Base-by-base conservation (phyloP, 805 yeast genomes). In the Wickerhamomyces sydowiorum region DNA sequence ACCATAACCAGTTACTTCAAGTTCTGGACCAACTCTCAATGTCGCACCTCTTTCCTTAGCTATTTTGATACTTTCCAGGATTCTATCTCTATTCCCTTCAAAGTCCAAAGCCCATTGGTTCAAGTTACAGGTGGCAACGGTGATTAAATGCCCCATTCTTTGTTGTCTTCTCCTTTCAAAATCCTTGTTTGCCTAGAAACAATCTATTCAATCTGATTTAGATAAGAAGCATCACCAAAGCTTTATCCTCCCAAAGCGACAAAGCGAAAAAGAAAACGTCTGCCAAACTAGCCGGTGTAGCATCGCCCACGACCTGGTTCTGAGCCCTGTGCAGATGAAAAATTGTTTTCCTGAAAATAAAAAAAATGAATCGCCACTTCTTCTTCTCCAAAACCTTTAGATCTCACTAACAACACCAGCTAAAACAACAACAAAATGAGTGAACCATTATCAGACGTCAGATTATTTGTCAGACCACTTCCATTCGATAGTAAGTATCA, bases 41-140 rank as follows among this genome's bases (percentile, higher is more conserved):
- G 71, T 67, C 0, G 99, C 95, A 14, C 87, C 86, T 46, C 66
- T 72, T 23, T 64, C 61, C 56, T 90, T 93, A 41, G 99, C 96
- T 39, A 75, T 70, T 19, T 57, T 60, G 54, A 93, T 91, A 42
- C 95, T 83, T 56, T 83, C 82, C 20, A 93, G 55, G 48, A 93
- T 91, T 43, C 99, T 72, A 57, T 90, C 96, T 41, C 96, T 73
- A 64, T 93, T 93, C 5, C 99, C 99, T 62, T 91, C 98, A 62
- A 88, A 93, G 61, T 93, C 99, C 41, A 93, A 71, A 0, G 99
- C 96, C 99, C 99, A 93, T 74, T 93, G 99, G 67, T 93, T 93
- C 49, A 93, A 72, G 54, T 90, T 88, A 65, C 98, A 91, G 1
- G 98, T 90, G 1, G 98, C 90, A 29, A 91, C 69, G 0, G 97